Conservation (phyloP, 768 basidiomycete species). For the Pulveroboletus sp. region DNA sequence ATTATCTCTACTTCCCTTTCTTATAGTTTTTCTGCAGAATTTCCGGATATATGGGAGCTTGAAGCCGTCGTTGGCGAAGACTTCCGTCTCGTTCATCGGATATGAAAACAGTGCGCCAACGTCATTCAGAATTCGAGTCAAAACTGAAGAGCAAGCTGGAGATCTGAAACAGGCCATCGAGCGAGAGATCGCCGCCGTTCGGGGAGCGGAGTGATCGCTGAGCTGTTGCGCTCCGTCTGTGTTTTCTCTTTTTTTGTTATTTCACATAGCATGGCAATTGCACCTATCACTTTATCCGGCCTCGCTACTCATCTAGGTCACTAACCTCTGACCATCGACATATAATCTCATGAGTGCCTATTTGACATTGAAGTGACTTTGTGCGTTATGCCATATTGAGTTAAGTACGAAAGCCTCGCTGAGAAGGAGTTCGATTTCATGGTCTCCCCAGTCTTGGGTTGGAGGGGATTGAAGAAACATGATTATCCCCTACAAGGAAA, state of each 20-base stretch:
- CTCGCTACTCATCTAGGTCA: constrained; percentile 10
- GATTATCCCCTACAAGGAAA: constrained; percentile 75
- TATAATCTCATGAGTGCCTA: constrained; percentile 11
- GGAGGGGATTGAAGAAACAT: constrained; percentile 96
- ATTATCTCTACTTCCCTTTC: not conserved
- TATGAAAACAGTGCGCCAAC: constrained; percentile 54
- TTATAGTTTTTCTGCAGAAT: constrained; percentile 45
- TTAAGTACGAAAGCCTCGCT: constrained; percentile 94
- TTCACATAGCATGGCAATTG: constrained; percentile 24
- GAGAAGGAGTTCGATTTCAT: constrained; percentile 91
- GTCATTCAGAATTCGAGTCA: constrained; percentile 59
- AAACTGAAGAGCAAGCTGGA: constrained; percentile 52
- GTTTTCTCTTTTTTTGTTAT: not conserved
- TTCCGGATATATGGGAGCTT: constrained; percentile 62
- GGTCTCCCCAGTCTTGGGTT: constrained; percentile 91
- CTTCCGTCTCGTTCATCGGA: constrained; percentile 60
- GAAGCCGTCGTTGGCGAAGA: constrained; percentile 48
- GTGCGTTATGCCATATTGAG: constrained; percentile 90
- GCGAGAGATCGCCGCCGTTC: constrained; percentile 52
- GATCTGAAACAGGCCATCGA: constrained; percentile 58
- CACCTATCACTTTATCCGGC: constrained; percentile 23
- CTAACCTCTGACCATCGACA: not conserved
- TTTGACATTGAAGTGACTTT: constrained; percentile 75
- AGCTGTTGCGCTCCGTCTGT: too few species aligned
- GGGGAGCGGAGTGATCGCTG: constrained; percentile 8